These are phyloP conservation scores for Hypericum perforatum DNA, from an alignment of 345 rosid species.

Conservation along the genomic window DNA sequence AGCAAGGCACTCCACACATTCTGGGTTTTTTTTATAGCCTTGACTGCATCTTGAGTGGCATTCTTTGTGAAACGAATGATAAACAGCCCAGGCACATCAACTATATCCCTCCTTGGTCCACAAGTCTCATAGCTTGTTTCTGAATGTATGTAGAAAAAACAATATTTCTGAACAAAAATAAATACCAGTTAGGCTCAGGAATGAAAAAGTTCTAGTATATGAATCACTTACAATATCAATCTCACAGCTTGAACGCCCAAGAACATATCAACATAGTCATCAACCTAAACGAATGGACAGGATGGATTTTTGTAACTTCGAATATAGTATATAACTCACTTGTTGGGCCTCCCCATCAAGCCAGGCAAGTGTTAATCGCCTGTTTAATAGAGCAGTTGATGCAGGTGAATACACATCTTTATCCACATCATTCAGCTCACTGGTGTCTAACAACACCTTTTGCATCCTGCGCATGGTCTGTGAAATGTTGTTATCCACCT, in stretches of 20 bases:
- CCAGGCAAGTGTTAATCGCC: slow-evolving; percentile 77
- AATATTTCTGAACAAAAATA: slow-evolving; percentile 50
- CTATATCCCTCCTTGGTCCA: slow-evolving; percentile 66
- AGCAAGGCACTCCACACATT: slow-evolving; percentile 42
- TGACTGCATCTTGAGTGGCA: slow-evolving; percentile 34
- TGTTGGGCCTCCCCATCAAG: slow-evolving; percentile 86
- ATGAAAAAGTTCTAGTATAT: too few species aligned
- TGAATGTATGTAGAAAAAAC: slow-evolving; percentile 73
- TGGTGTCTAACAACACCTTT: slow-evolving; percentile 36
- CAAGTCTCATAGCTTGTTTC: slow-evolving; percentile 82
- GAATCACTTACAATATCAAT: too few species aligned
- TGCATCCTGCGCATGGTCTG: slow-evolving; percentile 89
- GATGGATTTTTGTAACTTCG: too few species aligned
- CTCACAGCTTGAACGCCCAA: too few species aligned
- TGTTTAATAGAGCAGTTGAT: slow-evolving; percentile 40
- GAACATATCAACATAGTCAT: too few species aligned
- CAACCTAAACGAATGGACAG: too few species aligned
- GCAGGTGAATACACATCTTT: slow-evolving; percentile 24
- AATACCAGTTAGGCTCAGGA: too few species aligned
- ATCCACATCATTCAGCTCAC: slow-evolving; percentile 24
- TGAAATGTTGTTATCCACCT: slow-evolving; percentile 26
- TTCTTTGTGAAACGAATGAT: slow-evolving; percentile 77
- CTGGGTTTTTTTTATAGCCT: slow-evolving; percentile 38
- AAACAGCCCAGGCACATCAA: slow-evolving; percentile 67
- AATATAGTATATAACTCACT: slow-evolving; percentile 29